These are phyloP conservation scores for Trametes meyenii DNA, from an alignment of 768 basidiomycete genomes.

Conservation along the genomic window DNA sequence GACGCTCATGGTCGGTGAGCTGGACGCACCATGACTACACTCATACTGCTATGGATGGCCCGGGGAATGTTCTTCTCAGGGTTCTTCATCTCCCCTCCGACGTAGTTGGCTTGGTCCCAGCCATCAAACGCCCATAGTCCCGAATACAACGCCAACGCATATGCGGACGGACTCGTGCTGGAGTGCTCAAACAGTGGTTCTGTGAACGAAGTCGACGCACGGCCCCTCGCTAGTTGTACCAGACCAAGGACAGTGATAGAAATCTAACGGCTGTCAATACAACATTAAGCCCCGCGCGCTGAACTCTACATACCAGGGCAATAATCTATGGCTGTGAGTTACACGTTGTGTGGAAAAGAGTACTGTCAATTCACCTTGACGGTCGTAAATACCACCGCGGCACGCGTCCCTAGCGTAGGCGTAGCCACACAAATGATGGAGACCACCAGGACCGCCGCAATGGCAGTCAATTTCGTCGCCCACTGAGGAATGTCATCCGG, in stretches of 20 bases:
- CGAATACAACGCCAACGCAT: conserved; percentile 93
- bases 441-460: conserved; percentile 69
- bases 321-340: conserved; percentile 47
- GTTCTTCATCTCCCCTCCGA: conserved; percentile 85
- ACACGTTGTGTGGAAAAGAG: not conserved
- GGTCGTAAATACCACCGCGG: conserved; percentile 84
- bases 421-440: conserved; percentile 79
- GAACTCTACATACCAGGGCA: conserved; percentile 55
- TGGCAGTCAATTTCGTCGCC: conserved; percentile 88
- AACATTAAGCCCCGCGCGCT: not conserved
- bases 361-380: conserved; percentile 62
- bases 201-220: conserved; percentile 66
- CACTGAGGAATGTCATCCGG: conserved; percentile 84
- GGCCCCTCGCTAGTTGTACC: conserved; percentile 72
- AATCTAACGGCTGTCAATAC: conserved; percentile 44
- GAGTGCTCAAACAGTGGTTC: conserved; percentile 73
- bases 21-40: conserved; percentile 65
- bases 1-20: not conserved
- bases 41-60: conserved; percentile 91
- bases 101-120: conserved; percentile 93
- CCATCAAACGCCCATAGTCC: conserved; percentile 96
- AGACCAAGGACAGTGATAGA: conserved; percentile 80
- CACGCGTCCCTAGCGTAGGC: conserved; percentile 75
- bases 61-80: conserved; percentile 86
- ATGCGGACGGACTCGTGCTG: conserved; percentile 77